Conservation (phyloP, 352 stramenopile species). For the Hyaloperonospora brassicae region DNA sequence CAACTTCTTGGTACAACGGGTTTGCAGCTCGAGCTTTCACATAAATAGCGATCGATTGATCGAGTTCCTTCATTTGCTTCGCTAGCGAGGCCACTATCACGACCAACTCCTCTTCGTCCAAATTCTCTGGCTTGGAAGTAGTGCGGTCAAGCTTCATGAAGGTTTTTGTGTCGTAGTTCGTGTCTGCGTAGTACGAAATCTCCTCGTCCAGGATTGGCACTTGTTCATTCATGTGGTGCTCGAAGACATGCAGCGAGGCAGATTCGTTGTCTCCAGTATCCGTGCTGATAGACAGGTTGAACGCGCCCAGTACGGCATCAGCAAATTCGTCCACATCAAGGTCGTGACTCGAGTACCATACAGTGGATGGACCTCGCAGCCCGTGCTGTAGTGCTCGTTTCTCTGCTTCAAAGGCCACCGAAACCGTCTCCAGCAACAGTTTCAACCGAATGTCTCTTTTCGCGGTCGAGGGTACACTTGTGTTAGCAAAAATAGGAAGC, state of each 20-base stretch:
- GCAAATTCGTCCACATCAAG: constrained; percentile 46
- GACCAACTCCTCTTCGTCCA: constrained; percentile 31
- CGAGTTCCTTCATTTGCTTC: constrained; percentile 22
- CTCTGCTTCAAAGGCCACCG: constrained; percentile 41
- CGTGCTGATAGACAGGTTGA: constrained; percentile 26
- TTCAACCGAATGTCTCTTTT: constrained; percentile 30
- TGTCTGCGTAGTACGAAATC: constrained; percentile 39
- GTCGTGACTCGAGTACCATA: constrained; percentile 51
- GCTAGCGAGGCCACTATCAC: constrained; percentile 22
- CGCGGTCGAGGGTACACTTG: constrained; percentile 3
- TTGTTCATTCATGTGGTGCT: constrained; percentile 20
- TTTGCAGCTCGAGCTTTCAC: constrained; percentile 24
- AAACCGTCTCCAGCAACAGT: constrained; percentile 25
- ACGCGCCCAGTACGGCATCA: constrained; percentile 39
- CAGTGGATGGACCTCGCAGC: constrained; percentile 46
- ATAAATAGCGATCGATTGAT: constrained; percentile 26
- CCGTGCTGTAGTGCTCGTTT: constrained; percentile 29
- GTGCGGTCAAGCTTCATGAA: constrained; percentile 21
- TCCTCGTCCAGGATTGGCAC: constrained; percentile 25
- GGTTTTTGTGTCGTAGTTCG: constrained; percentile 23
- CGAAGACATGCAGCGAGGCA: constrained; percentile 24
- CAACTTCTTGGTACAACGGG: constrained; percentile 29
- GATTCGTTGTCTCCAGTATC: constrained; percentile 14
- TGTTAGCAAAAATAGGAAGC: constrained; percentile 20
- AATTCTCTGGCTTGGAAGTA: constrained; percentile 21